Percentiles rank a stretch among this genome's conserved stretches.
These are phyloP conservation scores for Pestalotiopsis sp. DNA, from an alignment of 2,329 filamentous ascomycete genomes.

Conservation along the genomic window DNA sequence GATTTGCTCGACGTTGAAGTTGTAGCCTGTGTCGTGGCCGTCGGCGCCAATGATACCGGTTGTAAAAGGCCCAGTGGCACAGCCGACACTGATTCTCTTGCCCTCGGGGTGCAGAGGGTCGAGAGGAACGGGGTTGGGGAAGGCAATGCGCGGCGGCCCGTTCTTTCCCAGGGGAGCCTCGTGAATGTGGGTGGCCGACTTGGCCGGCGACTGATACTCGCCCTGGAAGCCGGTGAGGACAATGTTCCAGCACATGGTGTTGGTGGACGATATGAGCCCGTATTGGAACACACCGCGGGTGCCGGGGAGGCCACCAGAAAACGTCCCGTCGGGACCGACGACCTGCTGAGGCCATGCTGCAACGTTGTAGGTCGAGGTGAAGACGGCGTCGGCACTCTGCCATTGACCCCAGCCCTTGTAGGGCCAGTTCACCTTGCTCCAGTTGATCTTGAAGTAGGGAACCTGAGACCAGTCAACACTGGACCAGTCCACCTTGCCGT, in stretches of 20 bases:
- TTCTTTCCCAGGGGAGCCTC: conserved; percentile 45
- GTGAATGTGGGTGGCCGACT: conserved; percentile 59
- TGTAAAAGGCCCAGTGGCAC: conserved; percentile 38
- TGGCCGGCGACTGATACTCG: conserved; percentile 51
- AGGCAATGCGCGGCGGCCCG: conserved; percentile 55
- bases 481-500: conserved; percentile 5
- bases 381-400: conserved; percentile 25
- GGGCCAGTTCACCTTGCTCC: conserved; percentile 3
- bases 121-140: conserved; percentile 46
- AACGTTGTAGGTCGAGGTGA: conserved; percentile 53
- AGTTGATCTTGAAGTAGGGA: conserved; percentile 1
- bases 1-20: conserved; percentile 53
- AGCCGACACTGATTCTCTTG: conserved; percentile 42
- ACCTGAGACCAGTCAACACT: conserved; percentile 6
- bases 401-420: conserved; percentile 5
- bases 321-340: conserved; percentile 40
- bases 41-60: conserved; percentile 32
- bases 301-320: conserved; percentile 44
- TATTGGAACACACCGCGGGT: conserved; percentile 53
- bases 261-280: conserved; percentile 51
- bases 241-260: conserved; percentile 53
- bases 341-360: conserved; percentile 53
- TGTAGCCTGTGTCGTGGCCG: conserved; percentile 36
- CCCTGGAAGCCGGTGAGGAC: conserved; percentile 51
- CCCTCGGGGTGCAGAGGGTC: conserved; percentile 32